Percentiles rank a stretch among this genome's conserved stretches.
phyloP scores from a whole-genome alignment of 179 eudicot genomes.

The Kewa caespitosa region DNA sequence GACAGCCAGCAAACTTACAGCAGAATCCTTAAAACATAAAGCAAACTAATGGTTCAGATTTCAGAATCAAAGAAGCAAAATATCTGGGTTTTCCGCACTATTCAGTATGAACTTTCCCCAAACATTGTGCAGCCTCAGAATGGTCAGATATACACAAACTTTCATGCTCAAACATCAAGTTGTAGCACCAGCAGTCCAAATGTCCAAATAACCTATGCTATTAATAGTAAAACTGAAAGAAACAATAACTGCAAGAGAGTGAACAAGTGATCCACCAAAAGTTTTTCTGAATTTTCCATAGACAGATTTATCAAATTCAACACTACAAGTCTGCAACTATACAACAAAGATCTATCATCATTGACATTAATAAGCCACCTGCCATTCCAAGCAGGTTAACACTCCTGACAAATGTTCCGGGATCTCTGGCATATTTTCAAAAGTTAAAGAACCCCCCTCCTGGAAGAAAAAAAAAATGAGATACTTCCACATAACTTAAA shows the following conservation, averaged over 20 bases:
- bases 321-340: background rate
- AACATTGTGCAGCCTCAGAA: background rate
- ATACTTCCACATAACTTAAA: background rate
- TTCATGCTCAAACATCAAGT: background rate
- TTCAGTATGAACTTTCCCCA: background rate
- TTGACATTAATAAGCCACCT: background rate
- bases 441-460: no score
- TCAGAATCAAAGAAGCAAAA: background rate
- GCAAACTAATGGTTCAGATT: background rate
- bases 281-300: background rate
- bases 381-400: background rate
- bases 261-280: background rate
- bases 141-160: background rate
- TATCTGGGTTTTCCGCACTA: background rate
- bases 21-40: background rate
- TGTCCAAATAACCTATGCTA: background rate
- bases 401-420: background rate
- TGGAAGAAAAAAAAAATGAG: background rate
- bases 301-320: background rate
- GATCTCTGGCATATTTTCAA: background rate
- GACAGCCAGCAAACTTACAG: background rate
- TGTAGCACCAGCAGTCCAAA: background rate
- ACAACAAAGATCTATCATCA: background rate
- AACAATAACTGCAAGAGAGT: background rate
- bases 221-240: background rate